phyloP scores from a whole-genome alignment of 2,329 filamentous ascomycete genomes.

The Colletotrichum eleusines region DNA sequence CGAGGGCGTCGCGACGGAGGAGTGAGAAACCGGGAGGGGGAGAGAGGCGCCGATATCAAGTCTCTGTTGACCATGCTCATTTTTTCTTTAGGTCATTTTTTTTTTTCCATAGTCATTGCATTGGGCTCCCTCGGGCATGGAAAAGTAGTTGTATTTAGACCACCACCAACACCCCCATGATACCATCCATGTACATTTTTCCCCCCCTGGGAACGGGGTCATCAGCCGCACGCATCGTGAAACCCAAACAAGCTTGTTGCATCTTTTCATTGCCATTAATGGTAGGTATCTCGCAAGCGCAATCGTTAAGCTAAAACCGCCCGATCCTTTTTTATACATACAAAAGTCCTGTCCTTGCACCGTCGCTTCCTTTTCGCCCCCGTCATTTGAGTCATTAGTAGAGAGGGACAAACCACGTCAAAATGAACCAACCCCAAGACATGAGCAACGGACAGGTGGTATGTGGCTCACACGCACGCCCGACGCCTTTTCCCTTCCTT shows the following conservation, averaged over 20 bases:
- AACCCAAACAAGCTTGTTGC: not conserved
- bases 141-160: constrained; percentile 36
- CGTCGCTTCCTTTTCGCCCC: constrained; percentile 9
- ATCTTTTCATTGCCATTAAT: constrained; percentile 15
- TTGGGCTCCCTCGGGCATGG: constrained; percentile 12
- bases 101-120: not conserved
- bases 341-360: constrained; percentile 6
- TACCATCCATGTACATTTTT: constrained; percentile 31
- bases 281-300: constrained; percentile 33
- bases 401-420: not conserved
- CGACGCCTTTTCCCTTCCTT: not conserved
- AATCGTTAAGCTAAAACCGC: constrained; percentile 26
- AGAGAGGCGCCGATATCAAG: too few species aligned
- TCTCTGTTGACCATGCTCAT: not conserved
- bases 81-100: not conserved
- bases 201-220: not conserved
- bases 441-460: constrained; percentile 22
- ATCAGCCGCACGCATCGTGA: not conserved
- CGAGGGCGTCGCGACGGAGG: constrained; percentile 43
- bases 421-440: not conserved
- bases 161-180: constrained; percentile 14
- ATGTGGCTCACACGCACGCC: constrained; percentile 15
- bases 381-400: constrained; percentile 22
- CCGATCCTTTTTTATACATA: constrained; percentile 1
- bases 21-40: not conserved